Percentiles rank a stretch among this genome's conserved stretches.
These are phyloP conservation scores for Bryoglossum gracile DNA, from an alignment of 495 filamentous ascomycete species.

Conservation along the genomic window DNA sequence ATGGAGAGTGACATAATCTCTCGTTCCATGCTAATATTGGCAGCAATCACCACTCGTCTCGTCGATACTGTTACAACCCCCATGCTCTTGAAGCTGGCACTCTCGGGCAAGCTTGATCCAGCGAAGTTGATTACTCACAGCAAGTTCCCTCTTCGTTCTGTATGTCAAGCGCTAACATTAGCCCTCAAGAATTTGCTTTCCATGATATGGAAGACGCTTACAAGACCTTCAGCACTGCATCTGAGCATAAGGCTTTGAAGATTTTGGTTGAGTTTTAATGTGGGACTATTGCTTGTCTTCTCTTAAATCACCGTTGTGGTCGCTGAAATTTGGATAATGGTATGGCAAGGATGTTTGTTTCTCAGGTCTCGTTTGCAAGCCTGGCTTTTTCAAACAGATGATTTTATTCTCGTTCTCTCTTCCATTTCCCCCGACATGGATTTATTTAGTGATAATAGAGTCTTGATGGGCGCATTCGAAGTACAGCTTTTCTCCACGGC, in stretches of 20 bases:
- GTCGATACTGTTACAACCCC: conserved; percentile 40
- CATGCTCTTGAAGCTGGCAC: conserved; percentile 34
- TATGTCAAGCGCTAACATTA: not conserved
- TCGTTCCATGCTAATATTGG: conserved; percentile 7
- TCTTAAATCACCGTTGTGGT: no score
- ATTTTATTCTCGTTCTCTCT: no score
- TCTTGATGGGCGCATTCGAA: no score
- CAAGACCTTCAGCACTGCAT: conserved; percentile 28
- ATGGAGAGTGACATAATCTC: not conserved
- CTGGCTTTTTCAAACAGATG: no score
- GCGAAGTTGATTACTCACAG: conserved; percentile 37
- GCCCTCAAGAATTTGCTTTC: conserved; percentile 28
- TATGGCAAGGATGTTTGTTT: no score
- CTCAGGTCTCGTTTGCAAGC: no score
- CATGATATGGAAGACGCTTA: conserved; percentile 33
- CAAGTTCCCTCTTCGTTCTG: conserved; percentile 13
- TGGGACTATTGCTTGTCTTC: no score
- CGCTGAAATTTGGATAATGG: no score
- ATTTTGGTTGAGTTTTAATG: conserved; percentile 27
- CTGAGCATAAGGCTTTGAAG: conserved; percentile 31
- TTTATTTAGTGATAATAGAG: no score
- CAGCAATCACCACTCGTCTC: conserved; percentile 38
- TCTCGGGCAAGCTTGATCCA: conserved; percentile 31
- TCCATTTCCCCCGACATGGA: no score
- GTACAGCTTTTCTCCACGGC: no score